Evolutionary conservation across 2,329 filamentous ascomycete species (phyloP), one percentile per base, ranked within the genome.

Genomic region (Phaeosphaeria sp.): DNA sequence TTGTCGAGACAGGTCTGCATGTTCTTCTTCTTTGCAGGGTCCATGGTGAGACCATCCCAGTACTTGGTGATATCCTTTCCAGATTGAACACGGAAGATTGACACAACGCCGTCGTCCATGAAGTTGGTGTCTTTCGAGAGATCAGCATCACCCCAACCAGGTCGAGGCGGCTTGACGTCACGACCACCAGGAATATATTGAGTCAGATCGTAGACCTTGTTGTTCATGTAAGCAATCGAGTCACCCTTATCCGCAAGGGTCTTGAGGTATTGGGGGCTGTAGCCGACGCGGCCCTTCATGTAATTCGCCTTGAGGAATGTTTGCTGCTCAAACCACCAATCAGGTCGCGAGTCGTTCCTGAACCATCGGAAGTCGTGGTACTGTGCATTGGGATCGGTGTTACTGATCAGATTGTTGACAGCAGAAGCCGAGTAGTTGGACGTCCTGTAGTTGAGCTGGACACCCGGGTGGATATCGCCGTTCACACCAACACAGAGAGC

Each of bases 241-340:
- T 89, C 84, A 36, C 83, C 77, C 67, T 90, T 85, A 27, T 85
- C 84, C 7, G 86, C 88, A 17, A 97, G 83, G 0, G 85, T 92
- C 64, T 85, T 83, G 52, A 99, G 84, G 69, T 95, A 96, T 60
- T 91, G 71, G 0, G 89, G 79, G 9, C 91, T 92, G 77, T 93
- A 99, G 24, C 93, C 95, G 50, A 99, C 82, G 62, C 88, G 89
- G 49, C 95, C 95, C 77, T 96, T 96, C 78, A 91, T 90, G 82
- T 90, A 98, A 65, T 88, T 89, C 30, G 86, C 79, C 67, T 89
- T 90, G 52, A 99, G 81, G 75, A 88, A 87, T 30, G 88, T 83
- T 85, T 97, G 92, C 75, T 93, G 89, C 79, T 99, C 92, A 56
- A 85, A 89, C 80, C 94, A 98, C 95, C 95, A 99, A 73, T 97